Conservation (phyloP, 2,329 filamentous ascomycete genomes). For the Malbranchea zuffiana region DNA sequence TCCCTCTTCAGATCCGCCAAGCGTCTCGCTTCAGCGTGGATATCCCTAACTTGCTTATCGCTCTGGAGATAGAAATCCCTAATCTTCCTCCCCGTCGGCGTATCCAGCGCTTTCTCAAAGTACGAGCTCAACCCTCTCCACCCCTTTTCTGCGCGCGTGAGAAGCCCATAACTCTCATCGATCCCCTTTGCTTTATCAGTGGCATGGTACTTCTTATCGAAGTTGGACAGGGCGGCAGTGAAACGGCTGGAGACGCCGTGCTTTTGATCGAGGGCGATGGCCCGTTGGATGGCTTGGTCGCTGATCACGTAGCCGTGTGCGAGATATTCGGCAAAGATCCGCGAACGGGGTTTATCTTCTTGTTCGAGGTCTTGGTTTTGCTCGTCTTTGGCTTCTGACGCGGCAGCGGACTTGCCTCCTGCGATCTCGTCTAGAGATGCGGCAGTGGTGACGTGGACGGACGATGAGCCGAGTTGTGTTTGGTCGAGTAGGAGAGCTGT, state of each 20-base stretch:
- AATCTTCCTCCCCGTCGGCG: slow-evolving; percentile 78
- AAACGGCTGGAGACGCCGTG: slow-evolving; percentile 78
- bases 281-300: slow-evolving; percentile 64
- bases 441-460: slow-evolving; percentile 68
- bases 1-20: slow-evolving; percentile 73
- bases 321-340: slow-evolving; percentile 92
- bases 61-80: slow-evolving; percentile 77
- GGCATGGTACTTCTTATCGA: slow-evolving; percentile 80
- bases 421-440: slow-evolving; percentile 54
- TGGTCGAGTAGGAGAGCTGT: slow-evolving; percentile 94
- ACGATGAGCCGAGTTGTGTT: slow-evolving; percentile 69
- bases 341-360: slow-evolving; percentile 90
- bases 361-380: slow-evolving; percentile 63
- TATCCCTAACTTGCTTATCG: slow-evolving; percentile 83
- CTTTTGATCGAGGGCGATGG: slow-evolving; percentile 78
- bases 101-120: slow-evolving; percentile 85
- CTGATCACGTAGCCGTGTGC: slow-evolving; percentile 85
- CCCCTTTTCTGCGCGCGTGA: slow-evolving; percentile 56
- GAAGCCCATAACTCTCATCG: slow-evolving; percentile 75
- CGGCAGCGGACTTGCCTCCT: slow-evolving; percentile 48
- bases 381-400: slow-evolving; percentile 43
- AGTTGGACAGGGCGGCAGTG: slow-evolving; percentile 59
- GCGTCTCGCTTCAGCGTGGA: slow-evolving; percentile 80
- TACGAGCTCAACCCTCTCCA: slow-evolving; percentile 67
- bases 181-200: slow-evolving; percentile 73